Percentiles rank a stretch among this genome's conserved stretches.
Conservation (phyloP, 2,329 filamentous ascomycete species). For the Aureobasidium sp. region DNA sequence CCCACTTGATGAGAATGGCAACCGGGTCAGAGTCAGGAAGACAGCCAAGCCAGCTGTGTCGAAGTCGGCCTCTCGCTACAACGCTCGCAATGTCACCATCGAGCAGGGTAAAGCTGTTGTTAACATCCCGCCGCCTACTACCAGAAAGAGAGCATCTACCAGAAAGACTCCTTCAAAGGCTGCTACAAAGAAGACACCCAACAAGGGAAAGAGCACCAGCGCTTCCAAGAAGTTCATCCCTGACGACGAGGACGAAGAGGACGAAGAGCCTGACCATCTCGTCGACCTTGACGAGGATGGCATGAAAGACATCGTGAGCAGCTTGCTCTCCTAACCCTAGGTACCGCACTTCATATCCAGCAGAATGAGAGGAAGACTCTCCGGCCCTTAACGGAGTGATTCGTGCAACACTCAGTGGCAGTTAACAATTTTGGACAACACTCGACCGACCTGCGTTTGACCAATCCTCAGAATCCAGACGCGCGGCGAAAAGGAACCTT, state of each 20-base stretch:
- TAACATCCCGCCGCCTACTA: background rate
- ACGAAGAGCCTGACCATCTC: background rate
- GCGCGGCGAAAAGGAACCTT: constrained; percentile 3
- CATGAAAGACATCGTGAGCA: background rate
- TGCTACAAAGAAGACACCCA: background rate
- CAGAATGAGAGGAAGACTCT: background rate
- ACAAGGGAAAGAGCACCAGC: background rate
- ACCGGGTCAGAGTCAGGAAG: background rate
- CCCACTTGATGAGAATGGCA: background rate
- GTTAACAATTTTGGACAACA: background rate
- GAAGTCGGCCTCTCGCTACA: background rate
- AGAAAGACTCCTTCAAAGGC: constrained; percentile 3
- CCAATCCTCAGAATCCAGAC: background rate
- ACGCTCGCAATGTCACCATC: constrained; percentile 4
- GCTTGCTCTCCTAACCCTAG: background rate
- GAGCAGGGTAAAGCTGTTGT: background rate
- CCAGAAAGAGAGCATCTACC: background rate
- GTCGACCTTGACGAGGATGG: background rate
- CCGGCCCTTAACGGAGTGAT: background rate
- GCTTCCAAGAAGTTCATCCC: background rate
- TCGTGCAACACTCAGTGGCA: background rate
- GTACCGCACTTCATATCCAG: background rate
- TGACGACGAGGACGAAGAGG: background rate
- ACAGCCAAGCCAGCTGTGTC: background rate
- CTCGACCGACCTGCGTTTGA: background rate